Base-by-base conservation (phyloP, 2,329 filamentous ascomycete species). In the Alternaria dauci region DNA sequence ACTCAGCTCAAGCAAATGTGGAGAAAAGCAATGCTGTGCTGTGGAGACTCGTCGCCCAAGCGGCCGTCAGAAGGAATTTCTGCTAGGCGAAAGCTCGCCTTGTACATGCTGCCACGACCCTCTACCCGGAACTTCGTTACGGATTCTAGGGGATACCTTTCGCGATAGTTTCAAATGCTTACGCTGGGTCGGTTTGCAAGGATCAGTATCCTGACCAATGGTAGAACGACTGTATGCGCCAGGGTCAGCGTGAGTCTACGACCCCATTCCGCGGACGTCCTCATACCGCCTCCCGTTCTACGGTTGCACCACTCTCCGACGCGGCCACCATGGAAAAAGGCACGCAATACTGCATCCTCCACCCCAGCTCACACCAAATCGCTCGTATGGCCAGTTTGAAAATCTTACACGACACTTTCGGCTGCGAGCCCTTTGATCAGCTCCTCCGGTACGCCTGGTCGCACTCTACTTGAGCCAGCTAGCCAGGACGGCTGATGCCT, bases 81-180 rank as follows among this genome's bases (percentile, higher is more conserved):
- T 30, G 23, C 9, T 25, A 36, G 23, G 32, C 30, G 46, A 50
- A 50, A 50, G 46, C 32, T 50, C n/a, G 46, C 46, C 16, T 5
- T 50, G 46, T 50, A 50, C 32, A n/a, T 50, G 46, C 36, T 50
- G 32, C 46, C 46, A 25, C 46, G 46, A 6, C 46, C 46, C 23
- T 34, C 46, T 23, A 36, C 34, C 30, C 26, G 34, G 32, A 25
- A 50, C 20, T 34, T 50, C 46, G 46, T 50, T 30, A 50, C 46
- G 1, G 30, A 50, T 14, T 34, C 46, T 4, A 50, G 36, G 20
- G 39, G 20, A 20, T 42, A 42, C 39, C 39, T 42, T 25, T 42
- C 39, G 39, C 25, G 39, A 42, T 50, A 50, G 34, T 34, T 50
- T 38, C 30, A 36, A 8, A 44, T 14, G 11, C 42, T 9, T 11